These are phyloP conservation scores for Aspergillus floridensis DNA, from an alignment of 2,329 filamentous ascomycete genomes.

Conservation along the genomic window DNA sequence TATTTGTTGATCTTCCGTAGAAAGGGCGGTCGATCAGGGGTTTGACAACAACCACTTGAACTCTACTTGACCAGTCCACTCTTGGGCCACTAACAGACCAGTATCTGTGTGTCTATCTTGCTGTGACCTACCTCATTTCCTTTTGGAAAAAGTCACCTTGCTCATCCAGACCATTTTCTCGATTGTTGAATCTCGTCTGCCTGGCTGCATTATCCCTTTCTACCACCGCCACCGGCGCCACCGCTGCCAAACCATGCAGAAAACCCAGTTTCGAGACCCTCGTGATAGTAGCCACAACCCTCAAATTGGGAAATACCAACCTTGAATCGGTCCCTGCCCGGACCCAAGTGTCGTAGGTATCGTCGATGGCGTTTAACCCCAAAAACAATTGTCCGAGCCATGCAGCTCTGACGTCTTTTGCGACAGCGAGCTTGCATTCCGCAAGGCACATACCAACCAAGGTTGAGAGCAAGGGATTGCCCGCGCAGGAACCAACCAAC, in stretches of 20 bases:
- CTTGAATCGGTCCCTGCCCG: neutral
- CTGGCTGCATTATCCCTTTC: neutral
- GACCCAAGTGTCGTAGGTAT: neutral
- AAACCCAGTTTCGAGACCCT: neutral
- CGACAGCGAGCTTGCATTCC: neutral
- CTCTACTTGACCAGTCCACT: neutral
- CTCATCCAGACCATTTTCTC: too few relatives aligned
- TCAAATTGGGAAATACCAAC: neutral
- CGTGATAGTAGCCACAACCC: neutral
- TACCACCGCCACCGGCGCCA: neutral
- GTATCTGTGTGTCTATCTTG: neutral
- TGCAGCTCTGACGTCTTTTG: neutral
- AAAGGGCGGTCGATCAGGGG: neutral
- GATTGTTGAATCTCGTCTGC: neutral
- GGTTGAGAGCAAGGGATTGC: neutral
- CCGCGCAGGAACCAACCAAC: neutral
- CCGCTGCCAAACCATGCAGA: neutral
- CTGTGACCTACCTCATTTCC: neutral
- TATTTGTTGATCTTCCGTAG: neutral
- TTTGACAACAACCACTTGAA: neutral
- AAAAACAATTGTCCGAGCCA: neutral
- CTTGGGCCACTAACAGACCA: too few relatives aligned
- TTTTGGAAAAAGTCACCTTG: too few relatives aligned
- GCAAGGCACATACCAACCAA: neutral
- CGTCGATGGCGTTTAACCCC: neutral